Base-by-base conservation (phyloP, 768 basidiomycete genomes). In the Auricularia cornea region DNA sequence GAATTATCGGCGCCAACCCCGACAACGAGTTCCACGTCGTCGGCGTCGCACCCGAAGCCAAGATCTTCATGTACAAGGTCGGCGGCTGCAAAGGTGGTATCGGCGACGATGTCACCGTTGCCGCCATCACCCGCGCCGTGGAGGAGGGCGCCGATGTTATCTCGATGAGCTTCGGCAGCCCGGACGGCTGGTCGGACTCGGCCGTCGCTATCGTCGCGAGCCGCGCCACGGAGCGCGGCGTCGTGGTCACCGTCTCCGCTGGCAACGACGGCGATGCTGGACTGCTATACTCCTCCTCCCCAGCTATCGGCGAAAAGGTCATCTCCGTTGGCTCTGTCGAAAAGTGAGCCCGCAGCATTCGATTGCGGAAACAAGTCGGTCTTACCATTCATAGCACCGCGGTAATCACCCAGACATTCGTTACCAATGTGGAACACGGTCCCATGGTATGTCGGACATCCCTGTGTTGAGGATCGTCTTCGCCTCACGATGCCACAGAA, bases 41-140 rank as follows among this genome's bases (percentile, higher is more conserved):
- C 26, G 77, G 78, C 64, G 74, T 75, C 56, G 76, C 76, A 0
- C 76, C 76, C 30, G 66, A 70, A 6, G 75, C 77, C 0, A 69
- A 67, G 1, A 63, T 75, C 14, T 74, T 35, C 38, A 54, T 54
- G 38, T 65, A 65, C 72, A 65, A 59, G 73, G 74, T 63, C 30
- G 33, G 60, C 44, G 62, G 62, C n/a, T 63, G 62, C 62, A 61
- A 48, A 26, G 72, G 70, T 5, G 62, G 63, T 1, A 66, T 74
- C 0, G 64, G 70, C 1, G 72, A 76, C 29, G 65, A 60, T 44
- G 57, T 63, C 32, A 62, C 57, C 35, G 41, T 66, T 12, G 29
- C 60, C n/a, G 65, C 59, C 20, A 23, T 63, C 23, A 28, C 63
- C 2, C 62, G 48, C 31, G 68, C 68, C 1, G 48, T 51, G 31